A percentile compares a stretch with the other conserved stretches of the same genome.
Conservation (phyloP, 1,284 basidiomycete species). For the Ustilago crameri region DNA sequence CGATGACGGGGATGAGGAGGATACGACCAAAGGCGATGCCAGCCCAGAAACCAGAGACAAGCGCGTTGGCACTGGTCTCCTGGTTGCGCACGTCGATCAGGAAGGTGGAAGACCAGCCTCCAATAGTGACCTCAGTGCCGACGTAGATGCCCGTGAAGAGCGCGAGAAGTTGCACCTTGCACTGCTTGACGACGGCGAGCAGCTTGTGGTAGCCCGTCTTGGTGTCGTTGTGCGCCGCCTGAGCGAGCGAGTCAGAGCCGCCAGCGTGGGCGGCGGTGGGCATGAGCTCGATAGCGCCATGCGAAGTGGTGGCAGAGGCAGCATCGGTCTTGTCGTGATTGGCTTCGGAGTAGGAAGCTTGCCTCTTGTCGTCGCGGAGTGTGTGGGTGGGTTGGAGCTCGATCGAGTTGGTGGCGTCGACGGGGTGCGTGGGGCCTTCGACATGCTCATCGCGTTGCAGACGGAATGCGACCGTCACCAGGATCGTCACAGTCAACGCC, state of each 20-base stretch:
- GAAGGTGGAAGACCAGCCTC: conserved; percentile 49
- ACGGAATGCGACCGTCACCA: conserved; percentile 39
- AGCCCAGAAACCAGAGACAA: conserved; percentile 57
- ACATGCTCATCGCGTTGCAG: conserved; percentile 37
- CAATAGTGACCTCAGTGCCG: conserved; percentile 55
- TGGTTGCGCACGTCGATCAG: conserved; percentile 38
- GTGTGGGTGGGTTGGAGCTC: conserved; percentile 10
- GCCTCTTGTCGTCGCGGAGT: conserved; percentile 2
- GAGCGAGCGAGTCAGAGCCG: conserved; percentile 14
- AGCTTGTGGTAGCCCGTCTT: conserved; percentile 34
- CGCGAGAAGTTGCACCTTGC: conserved; percentile 28
- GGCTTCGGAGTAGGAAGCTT: not conserved
- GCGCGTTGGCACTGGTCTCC: conserved; percentile 24
- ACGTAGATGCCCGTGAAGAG: conserved; percentile 50
- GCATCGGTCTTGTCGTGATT: not conserved
- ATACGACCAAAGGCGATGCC: conserved; percentile 52
- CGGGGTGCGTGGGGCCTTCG: conserved; percentile 8
- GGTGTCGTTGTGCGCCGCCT: conserved; percentile 5
- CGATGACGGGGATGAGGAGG: conserved; percentile 48
- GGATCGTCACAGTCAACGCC: conserved; percentile 17
- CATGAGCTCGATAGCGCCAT: conserved; percentile 15
- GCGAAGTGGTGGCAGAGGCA: conserved; percentile 1
- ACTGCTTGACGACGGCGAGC: conserved; percentile 17
- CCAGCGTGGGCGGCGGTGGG: conserved; percentile 4
- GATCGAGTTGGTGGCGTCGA: conserved; percentile 3